Conservation (phyloP, 2,329 filamentous ascomycete species). For the Metarhizium guizhouense region DNA sequence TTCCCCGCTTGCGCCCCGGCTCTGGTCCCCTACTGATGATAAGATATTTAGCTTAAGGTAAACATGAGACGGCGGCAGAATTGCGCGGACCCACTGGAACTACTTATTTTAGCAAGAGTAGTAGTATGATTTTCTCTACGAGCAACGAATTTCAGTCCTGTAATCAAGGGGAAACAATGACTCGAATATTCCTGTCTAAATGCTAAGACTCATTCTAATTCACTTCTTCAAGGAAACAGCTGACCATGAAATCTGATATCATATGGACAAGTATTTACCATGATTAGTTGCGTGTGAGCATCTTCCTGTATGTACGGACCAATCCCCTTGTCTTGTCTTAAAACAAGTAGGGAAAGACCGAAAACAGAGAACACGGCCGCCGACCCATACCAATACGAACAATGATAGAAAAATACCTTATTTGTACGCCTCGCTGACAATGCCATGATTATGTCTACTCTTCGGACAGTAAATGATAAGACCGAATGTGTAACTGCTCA, state of each 20-base stretch:
- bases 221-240: background rate
- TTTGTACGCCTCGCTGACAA: slow-evolving; percentile 25
- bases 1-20: no score
- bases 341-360: background rate
- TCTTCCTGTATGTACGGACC: background rate
- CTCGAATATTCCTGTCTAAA: background rate
- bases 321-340: background rate
- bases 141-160: no score
- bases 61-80: no score
- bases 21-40: background rate
- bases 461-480: background rate
- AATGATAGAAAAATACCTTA: slow-evolving; percentile 15
- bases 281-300: background rate
- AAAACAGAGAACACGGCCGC: background rate
- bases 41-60: background rate
- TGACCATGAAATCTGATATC: background rate
- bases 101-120: no score
- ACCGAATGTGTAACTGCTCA: background rate
- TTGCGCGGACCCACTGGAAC: no score
- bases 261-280: background rate
- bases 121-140: no score
- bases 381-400: background rate
- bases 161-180: background rate
- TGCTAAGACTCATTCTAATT: background rate
- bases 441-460: slow-evolving; percentile 16